Percentiles rank a stretch among this genome's conserved stretches.
Evolutionary conservation across 179 eudicot species (phyloP).

Genomic region (Beta corolliflora): DNA sequence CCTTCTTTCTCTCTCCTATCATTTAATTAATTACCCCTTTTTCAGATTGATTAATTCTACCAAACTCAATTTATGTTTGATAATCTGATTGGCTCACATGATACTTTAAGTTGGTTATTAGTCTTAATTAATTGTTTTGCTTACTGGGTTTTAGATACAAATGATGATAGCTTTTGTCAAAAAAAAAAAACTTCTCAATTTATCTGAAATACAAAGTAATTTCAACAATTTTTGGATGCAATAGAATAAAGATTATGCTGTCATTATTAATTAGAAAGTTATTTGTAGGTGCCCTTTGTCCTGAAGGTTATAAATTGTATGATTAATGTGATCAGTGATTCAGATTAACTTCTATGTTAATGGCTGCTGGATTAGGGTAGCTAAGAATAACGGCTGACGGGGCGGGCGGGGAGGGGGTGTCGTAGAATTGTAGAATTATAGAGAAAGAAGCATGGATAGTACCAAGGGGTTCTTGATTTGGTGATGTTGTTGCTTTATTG

Average conservation of each 20-base stretch:
- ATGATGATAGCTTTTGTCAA: neutral
- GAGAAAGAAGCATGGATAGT: neutral
- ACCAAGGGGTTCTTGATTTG: neutral
- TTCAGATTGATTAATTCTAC: neutral
- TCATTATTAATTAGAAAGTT: too few relatives aligned
- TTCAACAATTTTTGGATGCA: neutral
- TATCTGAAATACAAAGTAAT: neutral
- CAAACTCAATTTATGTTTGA: neutral
- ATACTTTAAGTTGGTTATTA: neutral
- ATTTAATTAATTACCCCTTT: neutral
- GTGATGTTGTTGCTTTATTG: neutral
- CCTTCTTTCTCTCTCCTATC: conserved; percentile 15
- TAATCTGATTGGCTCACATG: neutral
- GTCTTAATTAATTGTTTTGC: neutral
- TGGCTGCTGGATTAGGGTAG: neutral
- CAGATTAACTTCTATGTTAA: neutral
- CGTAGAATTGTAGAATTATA: neutral
- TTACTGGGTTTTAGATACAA: conserved; percentile 7
- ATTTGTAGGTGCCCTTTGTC: neutral
- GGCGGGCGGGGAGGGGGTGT: neutral
- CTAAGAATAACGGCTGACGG: neutral
- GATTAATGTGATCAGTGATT: neutral
- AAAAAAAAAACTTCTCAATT: neutral
- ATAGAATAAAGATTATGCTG: neutral
- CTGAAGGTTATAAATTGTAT: neutral